Evolutionary conservation across 2,329 filamentous ascomycete species (phyloP).

Genomic region (Mariannaea elegans): DNA sequence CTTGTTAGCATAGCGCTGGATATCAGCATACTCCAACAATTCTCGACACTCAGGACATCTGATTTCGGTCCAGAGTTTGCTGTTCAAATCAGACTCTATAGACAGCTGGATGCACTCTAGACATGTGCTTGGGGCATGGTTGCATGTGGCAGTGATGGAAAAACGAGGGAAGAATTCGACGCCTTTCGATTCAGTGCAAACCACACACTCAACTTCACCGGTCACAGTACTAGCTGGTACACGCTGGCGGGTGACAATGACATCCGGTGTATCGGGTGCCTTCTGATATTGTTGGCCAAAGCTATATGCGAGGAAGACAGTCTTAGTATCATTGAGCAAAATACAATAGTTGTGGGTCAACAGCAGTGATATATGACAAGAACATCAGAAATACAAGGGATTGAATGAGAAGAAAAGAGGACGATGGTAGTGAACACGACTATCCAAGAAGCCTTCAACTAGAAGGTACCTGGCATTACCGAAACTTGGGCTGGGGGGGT

Average conservation of each 20-base stretch:
- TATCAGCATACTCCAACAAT: conserved; percentile 53
- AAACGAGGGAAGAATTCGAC: conserved; percentile 43
- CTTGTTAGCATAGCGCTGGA: conserved; percentile 54
- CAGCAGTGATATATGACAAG: background rate
- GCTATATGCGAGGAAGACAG: conserved; percentile 7
- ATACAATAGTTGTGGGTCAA: background rate
- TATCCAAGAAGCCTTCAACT: conserved; percentile 2
- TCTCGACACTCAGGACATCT: conserved; percentile 61
- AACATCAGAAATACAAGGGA: background rate
- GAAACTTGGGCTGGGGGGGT: conserved; percentile 7
- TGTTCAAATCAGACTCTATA: conserved; percentile 46
- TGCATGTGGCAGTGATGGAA: conserved; percentile 45
- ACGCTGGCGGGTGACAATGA: conserved; percentile 45
- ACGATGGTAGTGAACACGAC: background rate
- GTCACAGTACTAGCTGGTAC: conserved; percentile 31
- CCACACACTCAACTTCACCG: conserved; percentile 44
- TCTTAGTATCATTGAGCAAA: conserved; percentile 18
- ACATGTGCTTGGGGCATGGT: conserved; percentile 46
- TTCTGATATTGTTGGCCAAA: conserved; percentile 49
- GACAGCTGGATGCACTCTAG: conserved; percentile 47
- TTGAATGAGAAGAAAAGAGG: background rate
- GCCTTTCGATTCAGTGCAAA: conserved; percentile 47
- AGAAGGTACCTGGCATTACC: conserved; percentile 19
- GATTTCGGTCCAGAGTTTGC: conserved; percentile 55
- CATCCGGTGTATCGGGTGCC: conserved; percentile 34